Percentiles rank a stretch among this genome's conserved stretches.
phyloP scores from a whole-genome alignment of 1,284 basidiomycete genomes.

The Lentinula novae-zelandiae region DNA sequence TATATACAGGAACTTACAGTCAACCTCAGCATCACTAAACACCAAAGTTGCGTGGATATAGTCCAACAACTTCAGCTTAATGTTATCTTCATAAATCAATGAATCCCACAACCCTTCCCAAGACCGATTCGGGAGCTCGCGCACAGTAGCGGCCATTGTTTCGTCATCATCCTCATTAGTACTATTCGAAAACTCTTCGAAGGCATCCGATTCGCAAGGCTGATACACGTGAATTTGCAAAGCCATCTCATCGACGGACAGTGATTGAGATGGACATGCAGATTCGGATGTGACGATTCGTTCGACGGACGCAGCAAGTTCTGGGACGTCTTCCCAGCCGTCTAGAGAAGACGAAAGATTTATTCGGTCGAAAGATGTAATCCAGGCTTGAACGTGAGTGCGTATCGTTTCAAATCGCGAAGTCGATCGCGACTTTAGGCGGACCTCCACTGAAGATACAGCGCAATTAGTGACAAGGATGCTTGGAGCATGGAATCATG shows the following conservation, averaged over 20 bases:
- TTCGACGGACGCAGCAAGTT: constrained; percentile 75
- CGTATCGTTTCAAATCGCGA: constrained; percentile 72
- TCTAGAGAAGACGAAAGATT: constrained; percentile 62
- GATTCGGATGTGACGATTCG: constrained; percentile 75
- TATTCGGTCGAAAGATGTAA: constrained; percentile 57
- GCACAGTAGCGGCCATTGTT: constrained; percentile 83
- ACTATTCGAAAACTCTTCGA: constrained; percentile 77
- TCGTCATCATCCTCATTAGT: constrained; percentile 63
- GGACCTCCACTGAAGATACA: constrained; percentile 70
- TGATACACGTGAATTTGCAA: constrained; percentile 89
- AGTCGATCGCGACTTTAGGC: constrained; percentile 62
- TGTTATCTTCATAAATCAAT: constrained; percentile 85
- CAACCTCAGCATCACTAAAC: constrained; percentile 85
- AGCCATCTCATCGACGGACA: constrained; percentile 54
- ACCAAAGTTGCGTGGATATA: constrained; percentile 93
- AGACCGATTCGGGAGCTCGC: constrained; percentile 76
- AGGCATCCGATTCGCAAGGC: constrained; percentile 61
- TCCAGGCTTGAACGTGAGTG: constrained; percentile 55
- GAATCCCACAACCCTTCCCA: constrained; percentile 93
- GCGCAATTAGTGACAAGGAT: constrained; percentile 1
- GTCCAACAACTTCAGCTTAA: constrained; percentile 86
- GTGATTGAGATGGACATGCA: constrained; percentile 48
- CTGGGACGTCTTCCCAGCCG: constrained; percentile 72
- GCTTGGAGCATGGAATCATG: neutral
- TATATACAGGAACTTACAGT: constrained; percentile 53